A percentile compares a stretch with the other conserved stretches of the same genome.
phyloP scores from a whole-genome alignment of 768 basidiomycete genomes.

The Multifurca ochricompacta region DNA sequence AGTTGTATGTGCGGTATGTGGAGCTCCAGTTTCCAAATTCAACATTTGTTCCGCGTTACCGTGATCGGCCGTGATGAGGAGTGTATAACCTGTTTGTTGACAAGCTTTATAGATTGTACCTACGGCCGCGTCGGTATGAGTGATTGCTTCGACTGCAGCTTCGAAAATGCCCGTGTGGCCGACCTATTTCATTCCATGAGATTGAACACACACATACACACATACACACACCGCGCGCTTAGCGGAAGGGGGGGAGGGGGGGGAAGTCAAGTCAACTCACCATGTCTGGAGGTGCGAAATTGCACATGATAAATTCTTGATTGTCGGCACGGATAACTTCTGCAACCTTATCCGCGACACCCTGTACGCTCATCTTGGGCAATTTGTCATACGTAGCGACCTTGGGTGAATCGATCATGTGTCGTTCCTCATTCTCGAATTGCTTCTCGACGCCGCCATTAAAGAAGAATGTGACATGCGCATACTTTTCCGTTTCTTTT shows the following conservation, averaged over 20 bases:
- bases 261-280: conserved; percentile 31
- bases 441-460: conserved; percentile 95
- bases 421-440: conserved; percentile 71
- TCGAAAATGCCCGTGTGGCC: conserved; percentile 91
- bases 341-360: conserved; percentile 88
- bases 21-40: conserved; percentile 72
- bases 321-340: conserved; percentile 62
- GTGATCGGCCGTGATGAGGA: conserved; percentile 88
- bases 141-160: conserved; percentile 83
- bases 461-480: conserved; percentile 98
- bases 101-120: conserved; percentile 83
- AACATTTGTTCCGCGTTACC: conserved; percentile 96
- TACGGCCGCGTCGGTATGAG: conserved; percentile 84
- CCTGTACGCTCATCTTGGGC: conserved; percentile 84
- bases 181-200: no score
- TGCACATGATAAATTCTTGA: conserved; percentile 94
- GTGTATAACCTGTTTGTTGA: conserved; percentile 75
- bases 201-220: no score
- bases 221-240: no score
- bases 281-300: conserved; percentile 97
- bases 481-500: conserved; percentile 93
- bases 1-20: conserved; percentile 89
- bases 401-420: conserved; percentile 88
- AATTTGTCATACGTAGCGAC: conserved; percentile 91
- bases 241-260: neutral